Conservation (phyloP, 2,329 filamentous ascomycete genomes). For the Epichloe sylvatica region DNA sequence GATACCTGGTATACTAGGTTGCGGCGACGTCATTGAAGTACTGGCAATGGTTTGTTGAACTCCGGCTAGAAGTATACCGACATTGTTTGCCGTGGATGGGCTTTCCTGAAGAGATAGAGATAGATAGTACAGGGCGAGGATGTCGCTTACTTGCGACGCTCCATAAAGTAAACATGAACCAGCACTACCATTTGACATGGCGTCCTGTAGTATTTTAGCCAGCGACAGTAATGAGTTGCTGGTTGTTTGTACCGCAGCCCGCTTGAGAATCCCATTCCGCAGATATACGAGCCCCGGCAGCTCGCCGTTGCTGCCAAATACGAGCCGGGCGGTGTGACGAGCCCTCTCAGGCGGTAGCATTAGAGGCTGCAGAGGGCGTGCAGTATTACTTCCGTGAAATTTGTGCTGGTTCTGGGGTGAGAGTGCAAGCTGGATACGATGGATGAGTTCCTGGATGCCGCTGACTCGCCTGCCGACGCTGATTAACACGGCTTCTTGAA, state of each 20-base stretch:
- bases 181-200: conserved; percentile 62
- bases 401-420: conserved; percentile 19
- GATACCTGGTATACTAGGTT: conserved; percentile 57
- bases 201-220: conserved; percentile 95
- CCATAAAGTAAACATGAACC: conserved; percentile 42
- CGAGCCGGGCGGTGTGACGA: conserved; percentile 64
- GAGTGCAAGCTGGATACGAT: conserved; percentile 59
- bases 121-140: conserved; percentile 86
- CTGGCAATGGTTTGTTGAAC: conserved; percentile 54
- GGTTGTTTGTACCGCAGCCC: conserved; percentile 77
- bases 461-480: conserved; percentile 58
- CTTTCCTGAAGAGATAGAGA: conserved; percentile 90
- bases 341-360: conserved; percentile 74
- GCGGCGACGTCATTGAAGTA: conserved; percentile 14
- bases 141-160: conserved; percentile 72
- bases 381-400: conserved; percentile 5
- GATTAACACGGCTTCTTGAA: conserved; percentile 88
- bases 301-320: conserved; percentile 63
- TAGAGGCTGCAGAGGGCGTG: conserved; percentile 36
- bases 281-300: conserved; percentile 69
- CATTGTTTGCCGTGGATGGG: conserved; percentile 94
- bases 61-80: conserved; percentile 89
- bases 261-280: conserved; percentile 54
- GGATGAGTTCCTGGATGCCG: conserved; percentile 66
- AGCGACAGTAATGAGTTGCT: conserved; percentile 91